These are phyloP conservation scores for Neocallimastix lanati DNA, from an alignment of 192 early-diverging fungal species.

Conservation along the genomic window DNA sequence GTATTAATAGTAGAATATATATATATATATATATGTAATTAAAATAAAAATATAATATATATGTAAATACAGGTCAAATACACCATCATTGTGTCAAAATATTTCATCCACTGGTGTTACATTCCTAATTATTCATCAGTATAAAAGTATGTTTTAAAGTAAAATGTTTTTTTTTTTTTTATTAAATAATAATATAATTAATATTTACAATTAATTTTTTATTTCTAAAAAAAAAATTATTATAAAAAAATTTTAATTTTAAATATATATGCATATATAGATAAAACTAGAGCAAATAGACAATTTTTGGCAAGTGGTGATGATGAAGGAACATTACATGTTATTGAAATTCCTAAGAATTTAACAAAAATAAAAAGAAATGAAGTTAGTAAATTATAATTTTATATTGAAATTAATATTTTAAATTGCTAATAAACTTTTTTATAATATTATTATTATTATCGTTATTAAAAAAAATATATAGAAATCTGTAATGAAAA, in stretches of 20 bases:
- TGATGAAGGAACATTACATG: slow-evolving; percentile 42
- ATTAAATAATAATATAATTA: too few species aligned
- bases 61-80: slow-evolving; percentile 15
- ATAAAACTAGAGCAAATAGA: slow-evolving; percentile 7
- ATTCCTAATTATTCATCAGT: slow-evolving; percentile 24
- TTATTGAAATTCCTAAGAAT: slow-evolving; percentile 37
- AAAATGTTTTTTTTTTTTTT: too few species aligned
- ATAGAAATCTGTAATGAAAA: slow-evolving; percentile 19
- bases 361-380: slow-evolving; percentile 27
- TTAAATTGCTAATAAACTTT: too few species aligned
- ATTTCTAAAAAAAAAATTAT: too few species aligned
- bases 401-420: background rate
- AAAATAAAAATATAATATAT: background rate
- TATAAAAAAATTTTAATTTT: too few species aligned
- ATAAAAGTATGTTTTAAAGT: slow-evolving; percentile 6
- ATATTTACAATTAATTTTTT: too few species aligned
- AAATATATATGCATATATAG: too few species aligned
- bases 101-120: slow-evolving; percentile 26
- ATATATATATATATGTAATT: background rate
- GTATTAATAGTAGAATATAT: too few species aligned
- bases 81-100: slow-evolving; percentile 23
- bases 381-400: slow-evolving; percentile 19
- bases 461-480: too few species aligned
- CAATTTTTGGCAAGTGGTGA: slow-evolving; percentile 44
- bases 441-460: too few species aligned